These are phyloP conservation scores for Chamaecyparis obtusa DNA, from an alignment of 75 land plant genomes.

Conservation along the genomic window DNA sequence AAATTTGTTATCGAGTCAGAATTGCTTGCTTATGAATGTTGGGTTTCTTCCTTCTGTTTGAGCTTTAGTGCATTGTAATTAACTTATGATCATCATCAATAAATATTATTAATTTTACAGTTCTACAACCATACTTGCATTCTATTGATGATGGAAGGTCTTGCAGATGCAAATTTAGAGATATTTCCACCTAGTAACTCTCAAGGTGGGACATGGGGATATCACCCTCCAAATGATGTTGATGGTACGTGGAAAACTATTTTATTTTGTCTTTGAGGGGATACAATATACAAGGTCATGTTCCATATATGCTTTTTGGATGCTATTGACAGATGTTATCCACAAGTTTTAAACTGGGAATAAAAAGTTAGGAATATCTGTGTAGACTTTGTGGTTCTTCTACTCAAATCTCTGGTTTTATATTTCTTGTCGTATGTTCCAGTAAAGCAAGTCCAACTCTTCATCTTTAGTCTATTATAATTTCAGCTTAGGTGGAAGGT, in stretches of 20 bases:
- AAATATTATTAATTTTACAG: not conserved
- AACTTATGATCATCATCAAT: not conserved
- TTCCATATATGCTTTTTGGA: not conserved
- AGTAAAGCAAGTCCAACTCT: not conserved
- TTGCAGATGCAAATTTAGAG: slow-evolving; percentile 44
- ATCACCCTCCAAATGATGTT: slow-evolving; percentile 41
- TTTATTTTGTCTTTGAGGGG: not conserved
- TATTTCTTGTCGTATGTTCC: not conserved
- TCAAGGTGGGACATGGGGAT: slow-evolving; percentile 39
- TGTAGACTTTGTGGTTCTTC: not conserved
- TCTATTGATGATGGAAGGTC: not conserved
- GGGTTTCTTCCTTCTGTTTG: not conserved
- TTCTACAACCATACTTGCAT: not conserved
- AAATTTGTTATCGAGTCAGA: not conserved
- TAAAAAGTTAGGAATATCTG: not conserved
- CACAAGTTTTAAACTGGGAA: not conserved
- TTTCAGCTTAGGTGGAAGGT: not conserved
- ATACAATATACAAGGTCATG: not conserved
- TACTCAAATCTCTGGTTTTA: not conserved
- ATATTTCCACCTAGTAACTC: slow-evolving; percentile 46
- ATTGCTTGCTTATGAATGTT: not conserved
- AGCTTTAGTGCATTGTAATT: not conserved
- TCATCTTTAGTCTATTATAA: not conserved
- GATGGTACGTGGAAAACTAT: slow-evolving; percentile 30
- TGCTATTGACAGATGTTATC: not conserved